These are phyloP conservation scores for Phialophora verrucosa DNA, from an alignment of 2,329 filamentous ascomycete species.

Conservation along the genomic window DNA sequence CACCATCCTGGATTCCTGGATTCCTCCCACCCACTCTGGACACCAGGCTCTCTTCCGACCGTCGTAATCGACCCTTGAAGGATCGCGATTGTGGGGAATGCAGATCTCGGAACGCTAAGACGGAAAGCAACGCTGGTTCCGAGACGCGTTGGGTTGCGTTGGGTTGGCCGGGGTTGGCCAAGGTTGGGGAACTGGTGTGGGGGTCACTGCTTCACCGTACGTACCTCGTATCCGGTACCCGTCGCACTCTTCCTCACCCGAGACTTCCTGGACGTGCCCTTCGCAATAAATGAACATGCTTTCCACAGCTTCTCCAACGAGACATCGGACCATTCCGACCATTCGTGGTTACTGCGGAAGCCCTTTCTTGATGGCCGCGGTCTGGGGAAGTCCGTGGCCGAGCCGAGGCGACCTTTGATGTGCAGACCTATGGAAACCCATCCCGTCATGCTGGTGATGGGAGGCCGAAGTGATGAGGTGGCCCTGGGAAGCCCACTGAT, in stretches of 20 bases:
- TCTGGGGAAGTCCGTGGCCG: too few relatives aligned
- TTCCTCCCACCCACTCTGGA: neutral
- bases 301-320: neutral
- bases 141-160: neutral
- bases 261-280: neutral
- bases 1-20: neutral
- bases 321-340: slow-evolving; percentile 1
- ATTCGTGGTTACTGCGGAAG: neutral
- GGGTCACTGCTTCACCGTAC: neutral
- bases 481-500: neutral
- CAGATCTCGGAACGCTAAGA: slow-evolving; percentile 1
- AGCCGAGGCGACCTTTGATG: too few relatives aligned
- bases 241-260: neutral
- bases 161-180: neutral
- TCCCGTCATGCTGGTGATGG: neutral
- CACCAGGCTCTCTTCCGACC: neutral
- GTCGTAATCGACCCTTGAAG: neutral
- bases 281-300: neutral
- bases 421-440: neutral
- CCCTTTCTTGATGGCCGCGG: neutral
- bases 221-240: neutral
- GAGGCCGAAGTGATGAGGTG: neutral
- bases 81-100: neutral
- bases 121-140: neutral
- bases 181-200: neutral